These are phyloP conservation scores for Polyporus tsugae DNA, from an alignment of 1,284 basidiomycete genomes.

Conservation along the genomic window DNA sequence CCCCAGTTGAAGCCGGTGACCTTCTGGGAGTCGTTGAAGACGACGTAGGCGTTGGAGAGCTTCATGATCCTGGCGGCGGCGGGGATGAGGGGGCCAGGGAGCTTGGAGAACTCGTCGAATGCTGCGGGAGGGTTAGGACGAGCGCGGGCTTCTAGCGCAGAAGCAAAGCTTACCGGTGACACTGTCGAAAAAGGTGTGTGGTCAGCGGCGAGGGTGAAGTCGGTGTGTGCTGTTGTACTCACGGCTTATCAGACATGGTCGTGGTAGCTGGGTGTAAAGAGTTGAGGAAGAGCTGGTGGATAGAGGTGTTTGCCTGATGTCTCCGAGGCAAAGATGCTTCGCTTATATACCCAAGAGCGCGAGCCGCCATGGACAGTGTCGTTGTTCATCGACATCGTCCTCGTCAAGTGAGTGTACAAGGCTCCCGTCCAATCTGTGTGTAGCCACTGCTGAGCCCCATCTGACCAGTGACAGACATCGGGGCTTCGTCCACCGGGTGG, in stretches of 20 bases:
- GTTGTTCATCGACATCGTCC: neutral
- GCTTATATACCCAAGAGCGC: neutral
- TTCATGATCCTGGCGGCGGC: neutral
- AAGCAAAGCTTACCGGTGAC: neutral
- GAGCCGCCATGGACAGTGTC: neutral
- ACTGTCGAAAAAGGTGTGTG: neutral
- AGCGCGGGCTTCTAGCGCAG: neutral
- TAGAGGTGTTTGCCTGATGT: neutral
- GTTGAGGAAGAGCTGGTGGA: neutral
- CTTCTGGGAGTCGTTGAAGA: neutral
- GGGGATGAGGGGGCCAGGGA: neutral
- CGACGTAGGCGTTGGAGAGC: slow-evolving; percentile 1
- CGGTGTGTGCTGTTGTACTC: neutral
- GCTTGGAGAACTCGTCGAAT: neutral
- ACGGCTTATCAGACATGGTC: neutral
- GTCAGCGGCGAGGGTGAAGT: neutral
- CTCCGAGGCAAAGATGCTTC: neutral
- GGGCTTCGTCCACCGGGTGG: neutral
- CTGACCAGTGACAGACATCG: neutral
- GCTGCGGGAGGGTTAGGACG: neutral
- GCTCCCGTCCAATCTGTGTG: neutral
- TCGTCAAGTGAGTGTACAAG: neutral
- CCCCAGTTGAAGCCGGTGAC: neutral
- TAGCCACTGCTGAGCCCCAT: neutral
- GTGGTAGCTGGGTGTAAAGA: neutral